These are phyloP conservation scores for Articulospora tetracladia DNA, from an alignment of 495 filamentous ascomycete genomes.

Conservation along the genomic window DNA sequence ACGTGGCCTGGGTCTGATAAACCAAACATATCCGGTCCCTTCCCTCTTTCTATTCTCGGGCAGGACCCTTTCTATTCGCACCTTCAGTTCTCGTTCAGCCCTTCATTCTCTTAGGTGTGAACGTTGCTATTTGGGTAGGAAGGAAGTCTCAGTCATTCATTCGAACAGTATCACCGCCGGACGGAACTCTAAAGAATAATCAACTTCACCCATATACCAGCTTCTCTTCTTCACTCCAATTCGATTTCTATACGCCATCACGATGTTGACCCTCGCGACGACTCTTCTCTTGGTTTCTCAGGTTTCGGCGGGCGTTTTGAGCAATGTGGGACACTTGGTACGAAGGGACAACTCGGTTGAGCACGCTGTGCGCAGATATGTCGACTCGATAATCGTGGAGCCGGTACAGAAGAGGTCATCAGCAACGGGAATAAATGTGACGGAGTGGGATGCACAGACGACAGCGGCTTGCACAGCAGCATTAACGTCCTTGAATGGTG, in stretches of 20 bases:
- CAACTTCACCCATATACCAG: not conserved
- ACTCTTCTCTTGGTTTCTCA: slow-evolving; percentile 21
- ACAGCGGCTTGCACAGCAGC: slow-evolving; percentile 46
- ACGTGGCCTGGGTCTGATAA: slow-evolving; percentile 16
- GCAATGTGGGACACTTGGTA: slow-evolving; percentile 12
- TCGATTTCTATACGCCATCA: slow-evolving; percentile 7
- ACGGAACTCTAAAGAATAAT: slow-evolving; percentile 10
- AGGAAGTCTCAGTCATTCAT: slow-evolving; percentile 18
- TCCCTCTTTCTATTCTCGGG: slow-evolving; percentile 22
- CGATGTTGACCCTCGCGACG: slow-evolving; percentile 21
- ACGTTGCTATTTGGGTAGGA: slow-evolving; percentile 13
- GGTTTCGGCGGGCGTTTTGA: slow-evolving; percentile 18
- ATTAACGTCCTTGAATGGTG: slow-evolving; percentile 38
- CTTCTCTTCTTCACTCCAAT: not conserved
- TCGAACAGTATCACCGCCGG: slow-evolving; percentile 16
- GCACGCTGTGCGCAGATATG: slow-evolving; percentile 24
- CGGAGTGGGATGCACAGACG: slow-evolving; percentile 48
- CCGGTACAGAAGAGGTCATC: slow-evolving; percentile 22
- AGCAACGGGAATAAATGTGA: slow-evolving; percentile 31
- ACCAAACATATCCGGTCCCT: slow-evolving; percentile 28
- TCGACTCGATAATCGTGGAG: slow-evolving; percentile 21
- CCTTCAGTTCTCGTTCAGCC: slow-evolving; percentile 15
- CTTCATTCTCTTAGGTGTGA: slow-evolving; percentile 13
- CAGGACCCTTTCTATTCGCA: slow-evolving; percentile 25
- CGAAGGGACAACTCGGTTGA: slow-evolving; percentile 18